These are phyloP conservation scores for Immersiporthe knoxdaviesiana DNA, from an alignment of 2,329 filamentous ascomycete species.

Conservation along the genomic window DNA sequence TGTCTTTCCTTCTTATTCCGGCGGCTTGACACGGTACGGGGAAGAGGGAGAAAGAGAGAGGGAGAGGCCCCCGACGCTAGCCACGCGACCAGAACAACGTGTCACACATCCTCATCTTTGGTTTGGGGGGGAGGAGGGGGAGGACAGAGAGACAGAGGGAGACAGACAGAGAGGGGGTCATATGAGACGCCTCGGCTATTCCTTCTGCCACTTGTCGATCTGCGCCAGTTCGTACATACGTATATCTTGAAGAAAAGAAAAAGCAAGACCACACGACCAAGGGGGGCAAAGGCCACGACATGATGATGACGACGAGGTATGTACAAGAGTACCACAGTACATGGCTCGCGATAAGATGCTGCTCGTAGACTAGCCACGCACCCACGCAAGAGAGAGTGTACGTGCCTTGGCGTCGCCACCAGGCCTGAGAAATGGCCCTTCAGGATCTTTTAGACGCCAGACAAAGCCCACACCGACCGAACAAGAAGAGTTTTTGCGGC, in stretches of 20 bases:
- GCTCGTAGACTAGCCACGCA: not conserved
- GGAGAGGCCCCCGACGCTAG: not conserved
- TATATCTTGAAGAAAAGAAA: not conserved
- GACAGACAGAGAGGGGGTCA: not conserved
- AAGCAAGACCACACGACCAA: not conserved
- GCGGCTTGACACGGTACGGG: not conserved
- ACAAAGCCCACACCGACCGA: not conserved
- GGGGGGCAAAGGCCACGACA: not conserved
- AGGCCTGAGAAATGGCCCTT: not conserved
- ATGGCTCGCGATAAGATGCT: not conserved
- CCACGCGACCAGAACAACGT: not conserved
- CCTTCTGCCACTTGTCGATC: not conserved
- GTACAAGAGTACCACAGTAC: not conserved
- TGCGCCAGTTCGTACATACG: not conserved
- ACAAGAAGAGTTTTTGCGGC: not conserved
- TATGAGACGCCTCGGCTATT: not conserved
- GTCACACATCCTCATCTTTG: not conserved
- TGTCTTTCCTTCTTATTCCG: not conserved
- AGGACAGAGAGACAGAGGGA: not conserved
- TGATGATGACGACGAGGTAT: not conserved
- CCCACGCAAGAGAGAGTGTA: too few relatives aligned
- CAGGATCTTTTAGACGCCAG: not conserved
- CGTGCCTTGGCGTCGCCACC: not conserved
- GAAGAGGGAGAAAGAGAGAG: too few relatives aligned
- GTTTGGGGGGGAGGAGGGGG: too few relatives aligned